Conservation (phyloP, 805 yeast species). For the Candida loeiensis region DNA sequence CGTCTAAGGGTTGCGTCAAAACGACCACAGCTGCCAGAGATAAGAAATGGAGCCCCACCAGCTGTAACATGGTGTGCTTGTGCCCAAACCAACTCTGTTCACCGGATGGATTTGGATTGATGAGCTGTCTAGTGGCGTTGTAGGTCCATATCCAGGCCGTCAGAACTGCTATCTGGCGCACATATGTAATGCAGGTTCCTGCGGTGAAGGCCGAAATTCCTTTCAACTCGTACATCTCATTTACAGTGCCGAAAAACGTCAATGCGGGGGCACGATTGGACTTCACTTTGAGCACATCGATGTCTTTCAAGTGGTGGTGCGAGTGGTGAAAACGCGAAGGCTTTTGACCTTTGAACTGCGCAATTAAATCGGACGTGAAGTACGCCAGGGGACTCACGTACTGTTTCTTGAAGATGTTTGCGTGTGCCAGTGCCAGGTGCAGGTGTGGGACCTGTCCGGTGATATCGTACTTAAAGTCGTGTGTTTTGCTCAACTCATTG, state of each 20-base stretch:
- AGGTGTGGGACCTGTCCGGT: slow-evolving; percentile 2
- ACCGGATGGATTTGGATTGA: slow-evolving; percentile 46
- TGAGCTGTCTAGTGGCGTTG: slow-evolving; percentile 68
- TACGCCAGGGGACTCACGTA: slow-evolving; percentile 44
- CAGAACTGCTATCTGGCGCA: slow-evolving; percentile 75
- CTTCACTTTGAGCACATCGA: slow-evolving; percentile 20
- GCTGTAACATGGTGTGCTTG: slow-evolving; percentile 36
- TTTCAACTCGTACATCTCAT: slow-evolving; percentile 66
- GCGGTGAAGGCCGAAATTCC: slow-evolving; percentile 78
- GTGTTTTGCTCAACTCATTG: slow-evolving; percentile 22
- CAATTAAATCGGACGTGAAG: slow-evolving; percentile 32
- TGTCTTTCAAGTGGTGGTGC: slow-evolving; percentile 6
- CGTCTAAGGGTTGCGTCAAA: slow-evolving; percentile 85
- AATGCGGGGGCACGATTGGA: slow-evolving; percentile 55
- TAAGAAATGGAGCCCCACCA: slow-evolving; percentile 51
- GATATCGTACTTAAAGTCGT: slow-evolving; percentile 7
- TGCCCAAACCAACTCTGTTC: slow-evolving; percentile 45
- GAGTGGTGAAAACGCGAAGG: slow-evolving; percentile 20
- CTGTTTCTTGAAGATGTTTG: slow-evolving; percentile 25
- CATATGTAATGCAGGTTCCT: slow-evolving; percentile 78
- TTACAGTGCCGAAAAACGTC: slow-evolving; percentile 49
- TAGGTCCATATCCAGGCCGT: slow-evolving; percentile 82
- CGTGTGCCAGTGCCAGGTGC: background rate
- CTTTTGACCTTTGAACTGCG: slow-evolving; percentile 23
- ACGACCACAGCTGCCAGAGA: slow-evolving; percentile 73